Evolutionary conservation across 2,329 filamentous ascomycete genomes (phyloP), one percentile per base, ranked within the genome.

Genomic region (Cladosporium cucumerinum): DNA sequence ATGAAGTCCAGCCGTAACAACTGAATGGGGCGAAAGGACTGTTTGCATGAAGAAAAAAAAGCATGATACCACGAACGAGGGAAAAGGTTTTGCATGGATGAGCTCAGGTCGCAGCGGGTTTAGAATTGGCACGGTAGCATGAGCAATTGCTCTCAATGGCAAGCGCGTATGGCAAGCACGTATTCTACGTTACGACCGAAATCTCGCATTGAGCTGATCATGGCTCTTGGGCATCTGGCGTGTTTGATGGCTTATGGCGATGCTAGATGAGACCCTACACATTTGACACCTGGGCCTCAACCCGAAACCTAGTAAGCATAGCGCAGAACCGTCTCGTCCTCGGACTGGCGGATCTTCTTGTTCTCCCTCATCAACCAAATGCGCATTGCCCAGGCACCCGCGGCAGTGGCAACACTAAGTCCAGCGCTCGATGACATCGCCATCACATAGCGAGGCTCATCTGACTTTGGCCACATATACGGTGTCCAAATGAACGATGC

Each of bases 1-100:
- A 92, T 94, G 82, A 93, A 92, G 81, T 79, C 75, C 51, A 65
- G 69, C n/a, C 68, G 75, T 57, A 76, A 74, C 63, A 57, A 21
- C 28, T 52, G 16, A 52, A n/a, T 3, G 14, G 26, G 49, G 49
- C 16, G 14, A 10, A n/a, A 30, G 25, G 8, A n/a, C 28, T 26
- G 7, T 30, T 52, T 52, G 49, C 49, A 52, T 21, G 49, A 52
- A 52, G 12, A 14, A 14, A 34, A 34, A 26, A 52, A 30, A 30
- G 49, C 49, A 28, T 30, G 49, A 52, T 52, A 52, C 49, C 49
- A 52, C 36, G 36, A 43, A n/a, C 1, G 36, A 43, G 36, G 36
- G 36, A 43, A 43, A 43, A n/a, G 36, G 36, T n/a, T 43, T 43
- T 43, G 36, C 36, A 43, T 43, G 36, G 36, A 43, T n/a, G 5